Base-by-base conservation (phyloP, 495 filamentous ascomycete genomes). In the Usnea hakonensis region DNA sequence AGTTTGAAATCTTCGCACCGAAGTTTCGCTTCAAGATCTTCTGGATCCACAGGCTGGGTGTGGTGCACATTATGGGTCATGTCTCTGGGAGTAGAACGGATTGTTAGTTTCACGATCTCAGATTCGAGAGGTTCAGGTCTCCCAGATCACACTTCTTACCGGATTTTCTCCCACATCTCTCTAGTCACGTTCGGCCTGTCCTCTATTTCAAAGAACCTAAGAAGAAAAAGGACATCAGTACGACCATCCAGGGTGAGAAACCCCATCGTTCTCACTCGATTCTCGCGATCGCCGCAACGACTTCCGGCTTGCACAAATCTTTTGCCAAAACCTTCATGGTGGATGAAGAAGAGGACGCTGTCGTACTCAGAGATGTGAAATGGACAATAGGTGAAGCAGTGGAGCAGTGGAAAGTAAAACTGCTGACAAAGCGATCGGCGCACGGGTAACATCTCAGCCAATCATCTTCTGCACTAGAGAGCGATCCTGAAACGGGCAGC, bases 161-260 rank as follows among this genome's bases (percentile, higher is more conserved):
- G 13, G 54, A 57, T 19, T 57, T 57, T 57, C 54, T 57, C 54
- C 54, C 36, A 36, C 8, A 57, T 57, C 54, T 57, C 54, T 33
- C 3, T n/a, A 57, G 54, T 33, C 26, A 57, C 23, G 54, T 57
- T 23, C 21, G 11, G 26, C n/a, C n/a, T n/a, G n/a, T n/a, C n/a
- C n/a, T n/a, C n/a, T n/a, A n/a, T n/a, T n/a, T n/a, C n/a, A n/a
- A 57, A 57, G 54, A 57, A 35, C n/a, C 54, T 57, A 16, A 28
- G 8, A 40, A 57, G 54, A 35, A 40, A 33, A 57, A 32, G 23
- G n/a, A 52, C 26, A 33, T 57, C 26, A 57, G 36, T 57, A 57
- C 26, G 33, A 21, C 33, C 36, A 32, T 57, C 10, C 26, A 32
- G 54, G 36, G 33, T 21, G 30, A 57, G 36, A 35, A 57, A 57